phyloP scores from a whole-genome alignment of 108 stramenopile species.

The Cyclotella atomus region DNA sequence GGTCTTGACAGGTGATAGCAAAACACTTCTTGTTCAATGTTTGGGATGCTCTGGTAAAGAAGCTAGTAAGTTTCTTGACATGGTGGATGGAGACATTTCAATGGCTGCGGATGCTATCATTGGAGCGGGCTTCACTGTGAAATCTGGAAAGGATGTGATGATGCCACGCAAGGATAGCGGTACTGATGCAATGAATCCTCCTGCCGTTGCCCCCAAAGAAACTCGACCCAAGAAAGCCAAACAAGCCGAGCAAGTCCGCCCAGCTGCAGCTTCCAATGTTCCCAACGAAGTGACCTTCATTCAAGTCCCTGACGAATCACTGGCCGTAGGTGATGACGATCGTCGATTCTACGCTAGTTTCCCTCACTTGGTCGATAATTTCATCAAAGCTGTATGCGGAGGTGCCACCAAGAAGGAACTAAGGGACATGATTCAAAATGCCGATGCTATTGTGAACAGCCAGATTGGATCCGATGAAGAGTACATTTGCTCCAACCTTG shows the following conservation, averaged over 20 bases:
- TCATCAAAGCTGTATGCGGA: constrained; percentile 1
- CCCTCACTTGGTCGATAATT: background rate
- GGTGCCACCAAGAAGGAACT: background rate
- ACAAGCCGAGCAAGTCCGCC: too few species aligned
- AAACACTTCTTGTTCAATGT: background rate
- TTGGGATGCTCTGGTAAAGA: background rate
- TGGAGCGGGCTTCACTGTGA: too few species aligned
- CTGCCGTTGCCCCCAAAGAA: background rate
- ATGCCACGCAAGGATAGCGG: background rate
- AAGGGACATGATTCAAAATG: background rate
- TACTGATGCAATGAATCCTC: background rate
- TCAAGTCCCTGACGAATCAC: background rate
- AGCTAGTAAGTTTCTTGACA: background rate
- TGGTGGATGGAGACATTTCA: background rate
- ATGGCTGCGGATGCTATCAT: background rate
- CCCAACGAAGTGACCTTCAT: too few species aligned
- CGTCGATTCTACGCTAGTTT: background rate
- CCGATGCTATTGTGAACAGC: background rate
- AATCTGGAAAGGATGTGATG: background rate
- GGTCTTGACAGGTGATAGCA: background rate
- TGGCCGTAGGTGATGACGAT: background rate
- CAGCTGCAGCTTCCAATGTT: too few species aligned
- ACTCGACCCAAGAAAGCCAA: too few species aligned
- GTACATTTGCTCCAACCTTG: background rate
- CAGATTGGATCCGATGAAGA: background rate